phyloP scores from a whole-genome alignment of 257 asterid species.

The Salvia miltiorrhiza region DNA sequence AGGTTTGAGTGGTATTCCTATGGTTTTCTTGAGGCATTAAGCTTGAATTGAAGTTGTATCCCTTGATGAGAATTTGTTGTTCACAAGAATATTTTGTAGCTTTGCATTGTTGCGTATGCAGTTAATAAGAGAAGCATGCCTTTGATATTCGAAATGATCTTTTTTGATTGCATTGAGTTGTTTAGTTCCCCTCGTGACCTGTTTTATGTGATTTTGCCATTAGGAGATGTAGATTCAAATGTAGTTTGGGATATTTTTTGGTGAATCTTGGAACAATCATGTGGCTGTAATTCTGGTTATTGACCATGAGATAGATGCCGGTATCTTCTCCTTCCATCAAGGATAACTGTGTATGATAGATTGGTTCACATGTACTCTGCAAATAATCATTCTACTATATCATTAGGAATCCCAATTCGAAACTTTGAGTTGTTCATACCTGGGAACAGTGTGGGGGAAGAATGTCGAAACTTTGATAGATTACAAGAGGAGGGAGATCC shows the following conservation, averaged over 20 bases:
- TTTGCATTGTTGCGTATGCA: constrained; percentile 38
- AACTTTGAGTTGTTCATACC: constrained; percentile 1
- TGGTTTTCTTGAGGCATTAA: constrained; percentile 32
- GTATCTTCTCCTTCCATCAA: neutral
- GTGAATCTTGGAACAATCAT: neutral
- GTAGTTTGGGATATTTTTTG: neutral
- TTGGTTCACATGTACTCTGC: neutral
- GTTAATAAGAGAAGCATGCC: constrained; percentile 46
- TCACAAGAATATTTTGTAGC: constrained; percentile 31
- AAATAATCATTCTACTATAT: neutral
- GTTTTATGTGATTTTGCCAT: neutral
- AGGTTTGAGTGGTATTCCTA: constrained; percentile 18
- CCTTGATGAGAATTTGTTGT: constrained; percentile 35
- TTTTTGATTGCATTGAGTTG: neutral
- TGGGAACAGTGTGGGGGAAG: neutral
- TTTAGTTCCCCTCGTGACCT: neutral
- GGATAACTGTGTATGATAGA: neutral
- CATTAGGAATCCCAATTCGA: neutral
- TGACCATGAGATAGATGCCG: neutral
- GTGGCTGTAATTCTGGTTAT: neutral
- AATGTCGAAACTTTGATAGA: neutral
- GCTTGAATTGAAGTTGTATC: constrained; percentile 35
- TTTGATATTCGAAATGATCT: constrained; percentile 19
- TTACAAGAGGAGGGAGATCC: neutral
- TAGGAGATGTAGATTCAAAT: neutral